These are phyloP conservation scores for Wickerhamomyces queroliae DNA, from an alignment of 805 yeast genomes.

Conservation along the genomic window DNA sequence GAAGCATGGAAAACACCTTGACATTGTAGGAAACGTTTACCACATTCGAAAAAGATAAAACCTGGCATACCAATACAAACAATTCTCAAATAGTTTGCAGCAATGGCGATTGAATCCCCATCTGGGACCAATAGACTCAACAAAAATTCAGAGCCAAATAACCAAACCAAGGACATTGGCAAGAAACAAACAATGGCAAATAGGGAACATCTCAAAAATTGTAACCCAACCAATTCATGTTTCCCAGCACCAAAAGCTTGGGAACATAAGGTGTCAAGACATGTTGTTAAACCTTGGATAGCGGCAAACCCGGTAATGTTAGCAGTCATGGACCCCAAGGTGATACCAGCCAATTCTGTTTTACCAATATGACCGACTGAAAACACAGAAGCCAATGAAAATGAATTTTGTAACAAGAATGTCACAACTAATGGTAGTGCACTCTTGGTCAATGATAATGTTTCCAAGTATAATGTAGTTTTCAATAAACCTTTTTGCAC, in stretches of 20 bases:
- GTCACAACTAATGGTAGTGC: slow-evolving; percentile 22
- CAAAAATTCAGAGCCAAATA: slow-evolving; percentile 10
- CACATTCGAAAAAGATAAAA: slow-evolving; percentile 68
- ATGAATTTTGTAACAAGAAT: slow-evolving; percentile 21
- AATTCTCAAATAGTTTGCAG: slow-evolving; percentile 48
- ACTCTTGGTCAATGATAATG: slow-evolving; percentile 10
- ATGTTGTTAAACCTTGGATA: slow-evolving; percentile 78
- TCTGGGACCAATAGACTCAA: slow-evolving; percentile 18
- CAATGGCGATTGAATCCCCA: slow-evolving; percentile 24
- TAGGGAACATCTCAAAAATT: slow-evolving; percentile 61
- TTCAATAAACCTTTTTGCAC: slow-evolving; percentile 17
- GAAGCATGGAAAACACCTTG: slow-evolving; percentile 86
- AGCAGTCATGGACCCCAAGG: slow-evolving; percentile 80
- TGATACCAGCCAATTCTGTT: slow-evolving; percentile 74
- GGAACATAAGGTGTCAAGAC: slow-evolving; percentile 77
- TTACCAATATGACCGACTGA: slow-evolving; percentile 78
- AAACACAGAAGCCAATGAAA: slow-evolving; percentile 21
- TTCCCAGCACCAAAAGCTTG: slow-evolving; percentile 85
- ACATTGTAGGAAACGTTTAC: slow-evolving; percentile 80
- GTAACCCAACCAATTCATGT: slow-evolving; percentile 63
- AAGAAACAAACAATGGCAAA: slow-evolving; percentile 21
- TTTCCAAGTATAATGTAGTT: slow-evolving; percentile 15
- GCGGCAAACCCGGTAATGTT: slow-evolving; percentile 70
- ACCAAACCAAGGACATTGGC: slow-evolving; percentile 20
- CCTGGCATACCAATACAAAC: slow-evolving; percentile 73